Conservation (phyloP, 768 basidiomycete genomes). For the Ephemerocybe angulata region DNA sequence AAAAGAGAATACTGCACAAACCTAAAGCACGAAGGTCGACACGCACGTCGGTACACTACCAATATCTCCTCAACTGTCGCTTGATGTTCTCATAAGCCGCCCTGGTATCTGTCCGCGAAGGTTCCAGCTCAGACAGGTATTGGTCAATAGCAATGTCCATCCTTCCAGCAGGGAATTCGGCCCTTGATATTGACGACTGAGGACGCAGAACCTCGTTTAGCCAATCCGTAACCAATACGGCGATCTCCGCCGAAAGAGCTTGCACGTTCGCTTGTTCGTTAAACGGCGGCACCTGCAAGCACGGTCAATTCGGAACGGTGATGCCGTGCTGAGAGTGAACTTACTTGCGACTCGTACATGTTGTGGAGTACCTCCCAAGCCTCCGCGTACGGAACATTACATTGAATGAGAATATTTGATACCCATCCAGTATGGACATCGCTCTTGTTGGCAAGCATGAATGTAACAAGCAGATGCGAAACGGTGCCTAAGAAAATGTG, state of each 20-base stretch:
- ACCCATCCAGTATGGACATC: constrained; percentile 77
- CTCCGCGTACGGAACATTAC: constrained; percentile 74
- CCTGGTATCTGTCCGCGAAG: constrained; percentile 58
- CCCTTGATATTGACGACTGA: constrained; percentile 56
- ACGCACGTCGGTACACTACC: constrained; percentile 43
- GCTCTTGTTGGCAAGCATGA: constrained; percentile 58
- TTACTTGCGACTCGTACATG: constrained; percentile 86
- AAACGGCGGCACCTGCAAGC: constrained; percentile 70
- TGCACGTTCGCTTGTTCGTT: constrained; percentile 78
- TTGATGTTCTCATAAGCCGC: constrained; percentile 65
- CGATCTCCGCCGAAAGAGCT: constrained; percentile 77
- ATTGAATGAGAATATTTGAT: constrained; percentile 72
- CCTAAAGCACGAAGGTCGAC: neutral
- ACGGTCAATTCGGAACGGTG: constrained; percentile 1
- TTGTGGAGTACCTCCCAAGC: constrained; percentile 84
- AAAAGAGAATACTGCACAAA: neutral
- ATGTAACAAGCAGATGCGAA: constrained; percentile 70
- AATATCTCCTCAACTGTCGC: constrained; percentile 66
- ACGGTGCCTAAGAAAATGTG: constrained; percentile 59
- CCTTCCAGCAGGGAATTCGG: constrained; percentile 74
- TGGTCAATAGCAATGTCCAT: constrained; percentile 71
- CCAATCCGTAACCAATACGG: constrained; percentile 78
- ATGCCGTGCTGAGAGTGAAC: constrained; percentile 10
- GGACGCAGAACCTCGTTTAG: constrained; percentile 71
- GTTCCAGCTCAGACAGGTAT: constrained; percentile 68